Evolutionary conservation across 116 monocot genomes (phyloP).

Genomic region (Iris pallida): DNA sequence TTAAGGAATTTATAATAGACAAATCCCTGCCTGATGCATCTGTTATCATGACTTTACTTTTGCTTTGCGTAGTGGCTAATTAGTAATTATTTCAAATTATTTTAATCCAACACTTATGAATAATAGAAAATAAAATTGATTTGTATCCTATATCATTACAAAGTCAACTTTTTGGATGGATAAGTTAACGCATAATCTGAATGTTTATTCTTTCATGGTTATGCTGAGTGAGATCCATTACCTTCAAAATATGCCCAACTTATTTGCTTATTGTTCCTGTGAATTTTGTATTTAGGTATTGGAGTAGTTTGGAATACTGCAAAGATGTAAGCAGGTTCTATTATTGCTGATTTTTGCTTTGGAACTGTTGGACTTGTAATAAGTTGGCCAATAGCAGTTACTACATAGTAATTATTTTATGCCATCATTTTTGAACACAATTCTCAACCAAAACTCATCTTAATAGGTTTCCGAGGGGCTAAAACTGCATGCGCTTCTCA

Average conservation of each 20-base stretch:
- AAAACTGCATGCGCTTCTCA: constrained; percentile 93
- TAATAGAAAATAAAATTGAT: too few species aligned
- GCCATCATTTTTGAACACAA: background rate
- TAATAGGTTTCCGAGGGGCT: constrained; percentile 94
- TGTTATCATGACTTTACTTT: too few species aligned
- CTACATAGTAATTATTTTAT: background rate
- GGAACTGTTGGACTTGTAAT: constrained; percentile 98
- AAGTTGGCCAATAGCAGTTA: constrained; percentile 22
- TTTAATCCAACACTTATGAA: too few species aligned
- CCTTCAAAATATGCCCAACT: background rate
- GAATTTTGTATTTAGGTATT: constrained; percentile 51
- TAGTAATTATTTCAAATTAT: too few species aligned
- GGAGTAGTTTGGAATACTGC: constrained; percentile 99
- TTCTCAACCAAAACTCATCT: constrained; percentile 1
- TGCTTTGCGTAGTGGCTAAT: too few species aligned
- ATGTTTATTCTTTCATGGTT: too few species aligned
- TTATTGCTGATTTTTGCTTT: constrained; percentile 93
- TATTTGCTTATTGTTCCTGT: background rate
- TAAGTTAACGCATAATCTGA: too few species aligned
- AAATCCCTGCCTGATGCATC: too few species aligned
- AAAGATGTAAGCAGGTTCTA: constrained; percentile 88
- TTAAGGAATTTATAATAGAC: too few species aligned
- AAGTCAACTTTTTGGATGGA: too few species aligned
- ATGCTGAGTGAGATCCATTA: too few species aligned
- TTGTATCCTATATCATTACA: too few species aligned